Percentiles rank a stretch among this genome's conserved stretches.
Evolutionary conservation across 768 basidiomycete genomes (phyloP).

Genomic region (Crucibulum laeve): DNA sequence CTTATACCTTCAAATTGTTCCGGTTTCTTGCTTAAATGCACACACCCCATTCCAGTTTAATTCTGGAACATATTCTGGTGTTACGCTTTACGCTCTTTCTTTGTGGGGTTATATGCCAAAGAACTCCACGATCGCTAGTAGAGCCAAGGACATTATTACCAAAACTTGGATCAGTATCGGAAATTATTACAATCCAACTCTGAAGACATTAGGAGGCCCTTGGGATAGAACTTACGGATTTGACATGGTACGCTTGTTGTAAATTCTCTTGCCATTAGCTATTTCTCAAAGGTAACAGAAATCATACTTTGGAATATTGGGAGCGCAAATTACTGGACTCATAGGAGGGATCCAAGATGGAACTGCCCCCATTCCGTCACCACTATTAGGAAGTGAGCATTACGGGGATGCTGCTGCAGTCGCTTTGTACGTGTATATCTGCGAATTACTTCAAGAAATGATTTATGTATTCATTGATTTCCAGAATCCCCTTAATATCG

Average conservation of each 20-base stretch:
- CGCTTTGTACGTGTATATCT: slow-evolving; percentile 13
- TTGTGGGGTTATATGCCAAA: slow-evolving; percentile 26
- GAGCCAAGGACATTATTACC: slow-evolving; percentile 17
- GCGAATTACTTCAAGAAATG: not conserved
- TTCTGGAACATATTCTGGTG: slow-evolving; percentile 24
- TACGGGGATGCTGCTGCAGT: slow-evolving; percentile 19
- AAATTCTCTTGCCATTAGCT: not conserved
- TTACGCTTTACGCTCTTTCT: slow-evolving; percentile 23
- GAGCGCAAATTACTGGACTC: slow-evolving; percentile 19
- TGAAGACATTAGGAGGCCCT: slow-evolving; percentile 21
- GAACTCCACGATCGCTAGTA: slow-evolving; percentile 17
- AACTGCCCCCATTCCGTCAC: slow-evolving; percentile 19
- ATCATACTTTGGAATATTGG: slow-evolving; percentile 22
- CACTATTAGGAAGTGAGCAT: slow-evolving; percentile 20
- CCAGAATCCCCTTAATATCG: slow-evolving; percentile 18
- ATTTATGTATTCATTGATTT: not conserved
- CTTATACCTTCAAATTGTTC: not conserved
- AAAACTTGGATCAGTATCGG: slow-evolving; percentile 20
- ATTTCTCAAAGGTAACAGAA: slow-evolving; percentile 9
- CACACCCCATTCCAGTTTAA: slow-evolving; percentile 16
- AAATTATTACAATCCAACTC: slow-evolving; percentile 20
- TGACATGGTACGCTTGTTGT: slow-evolving; percentile 14
- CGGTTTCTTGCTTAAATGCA: not conserved
- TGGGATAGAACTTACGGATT: slow-evolving; percentile 26
- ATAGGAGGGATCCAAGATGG: slow-evolving; percentile 19